A percentile compares a stretch with the other conserved stretches of the same genome.
These are phyloP conservation scores for Trapa bicornis DNA, from an alignment of 345 rosid species.

Conservation along the genomic window DNA sequence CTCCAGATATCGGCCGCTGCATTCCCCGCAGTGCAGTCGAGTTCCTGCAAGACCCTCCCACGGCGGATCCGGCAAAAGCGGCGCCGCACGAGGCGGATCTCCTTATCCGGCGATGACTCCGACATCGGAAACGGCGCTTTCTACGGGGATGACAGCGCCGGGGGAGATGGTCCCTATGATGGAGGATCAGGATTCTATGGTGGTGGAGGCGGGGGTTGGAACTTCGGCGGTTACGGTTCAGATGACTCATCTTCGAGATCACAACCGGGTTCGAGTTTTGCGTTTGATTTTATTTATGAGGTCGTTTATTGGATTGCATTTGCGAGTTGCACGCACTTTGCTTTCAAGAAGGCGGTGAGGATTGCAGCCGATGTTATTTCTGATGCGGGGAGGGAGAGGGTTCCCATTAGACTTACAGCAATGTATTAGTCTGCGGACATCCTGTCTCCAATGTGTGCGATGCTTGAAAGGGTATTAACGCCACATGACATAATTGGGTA, in stretches of 20 bases:
- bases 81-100: slow-evolving; percentile 46
- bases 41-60: slow-evolving; percentile 24
- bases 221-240: slow-evolving; percentile 39
- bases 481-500: neutral
- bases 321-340: slow-evolving; percentile 77
- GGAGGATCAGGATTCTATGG: slow-evolving; percentile 29
- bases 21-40: slow-evolving; percentile 44
- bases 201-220: slow-evolving; percentile 54
- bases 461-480: neutral
- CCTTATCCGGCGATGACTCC: slow-evolving; percentile 10
- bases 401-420: slow-evolving; percentile 35
- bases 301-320: slow-evolving; percentile 88
- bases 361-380: slow-evolving; percentile 20
- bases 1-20: slow-evolving; percentile 21
- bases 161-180: slow-evolving; percentile 36
- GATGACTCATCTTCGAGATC: slow-evolving; percentile 49
- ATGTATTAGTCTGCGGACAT: slow-evolving; percentile 21
- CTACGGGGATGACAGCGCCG: slow-evolving; percentile 16
- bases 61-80: slow-evolving; percentile 40
- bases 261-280: slow-evolving; percentile 21
- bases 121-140: slow-evolving; percentile 7
- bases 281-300: slow-evolving; percentile 72
- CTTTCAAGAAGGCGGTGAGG: slow-evolving; percentile 58
- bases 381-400: slow-evolving; percentile 48
- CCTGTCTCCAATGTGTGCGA: neutral